Base-by-base conservation (phyloP, 164 flowering plant species). In the Nymphaea colorata region DNA sequence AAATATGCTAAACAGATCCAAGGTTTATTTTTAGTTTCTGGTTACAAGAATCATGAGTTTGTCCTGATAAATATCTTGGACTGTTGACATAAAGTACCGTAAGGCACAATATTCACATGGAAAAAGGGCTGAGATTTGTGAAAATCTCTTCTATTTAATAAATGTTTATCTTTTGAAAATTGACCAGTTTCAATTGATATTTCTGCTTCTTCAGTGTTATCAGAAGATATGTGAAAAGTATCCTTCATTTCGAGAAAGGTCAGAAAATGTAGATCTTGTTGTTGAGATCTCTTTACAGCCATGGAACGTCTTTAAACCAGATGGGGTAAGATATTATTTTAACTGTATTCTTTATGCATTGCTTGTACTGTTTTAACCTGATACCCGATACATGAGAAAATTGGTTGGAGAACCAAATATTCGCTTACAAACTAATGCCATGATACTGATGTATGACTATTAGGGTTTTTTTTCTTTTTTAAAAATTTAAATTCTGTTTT, bases 201-300 rank as follows among this genome's bases (percentile, higher is more conserved):
- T 61, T 76, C 73, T 72, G 51, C 45, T 74, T 44, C 76, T 44
- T 68, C 82, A 93, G 98, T 88, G 96, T 75, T 94, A 94, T 74
- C 96, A 90, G 87, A 68, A 43, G 41, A 75, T 91, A 44, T 91
- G 96, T 43, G 91, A 91, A 84, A 94, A 86, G 81, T 76, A 94
- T 81, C 99, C 99, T 69, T 87, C 98, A 16, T 94, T 94, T 67
- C 93, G 98, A 66, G 90, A 91, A 74, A 82, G 99, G 80, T 94
- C 98, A 67, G 99, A 94, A 71, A 94, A 90, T 80, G 92, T 91
- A 18, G 98, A 91, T 76, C 99, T 94, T 73, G 90, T 94, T 25
- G 96, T 94, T 68, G 99, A 94, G 78, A 94, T 94, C 66, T 91
- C 99, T 67, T 78, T 94, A 64, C 99, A 94, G 79, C 99, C 99